Base-by-base conservation (phyloP, 2,329 filamentous ascomycete species). In the Emergomyces orientalis region DNA sequence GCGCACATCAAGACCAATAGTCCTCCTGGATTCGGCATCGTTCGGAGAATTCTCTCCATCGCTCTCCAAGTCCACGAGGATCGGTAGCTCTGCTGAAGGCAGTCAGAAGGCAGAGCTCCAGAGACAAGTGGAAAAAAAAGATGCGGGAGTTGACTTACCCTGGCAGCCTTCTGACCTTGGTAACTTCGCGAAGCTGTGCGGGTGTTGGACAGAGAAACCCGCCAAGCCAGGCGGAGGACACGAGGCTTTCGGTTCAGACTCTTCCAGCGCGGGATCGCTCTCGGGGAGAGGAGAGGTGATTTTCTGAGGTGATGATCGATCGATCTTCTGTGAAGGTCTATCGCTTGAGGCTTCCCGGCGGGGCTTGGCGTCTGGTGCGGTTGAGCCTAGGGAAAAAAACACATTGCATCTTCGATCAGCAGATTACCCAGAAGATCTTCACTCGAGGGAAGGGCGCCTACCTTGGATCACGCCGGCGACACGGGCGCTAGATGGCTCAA, bases 301-400 rank as follows among this genome's bases (percentile, higher is more conserved):
- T 58, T 58, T 39, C 55, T 58, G 55, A 58, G 55, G 32, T 58
- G 55, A 58, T 32, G 39, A 58, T 58, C 22, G 55, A 39, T 58
- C 32, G 32, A n/a, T 5, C 39, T 58, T 58, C 39, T 58, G 55
- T 17, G 39, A 37, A 9, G 55, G 4, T 58, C 32, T 58, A 58
- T 58, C 39, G 30, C 55, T 34, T 58, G 55, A 58, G 55, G 32
- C 55, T 58, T 58, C 55, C 39, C 1, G 27, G 39, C 55, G 17
- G 14, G 13, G 39, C 55, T n/a, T 58, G 55, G 9, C n/a, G 39
- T 58, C 55, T 39, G 55, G 39, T 3, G 55, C 55, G 32, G 55
- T 39, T 58, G 55, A 58, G 30, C 22, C 55, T 58, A 25, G 39
- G 37, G 55, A 58, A 58, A 13, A n/a, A n/a, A n/a, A n/a, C n/a